phyloP scores from a whole-genome alignment of 345 rosid species.

The Carallia pectinifolia region DNA sequence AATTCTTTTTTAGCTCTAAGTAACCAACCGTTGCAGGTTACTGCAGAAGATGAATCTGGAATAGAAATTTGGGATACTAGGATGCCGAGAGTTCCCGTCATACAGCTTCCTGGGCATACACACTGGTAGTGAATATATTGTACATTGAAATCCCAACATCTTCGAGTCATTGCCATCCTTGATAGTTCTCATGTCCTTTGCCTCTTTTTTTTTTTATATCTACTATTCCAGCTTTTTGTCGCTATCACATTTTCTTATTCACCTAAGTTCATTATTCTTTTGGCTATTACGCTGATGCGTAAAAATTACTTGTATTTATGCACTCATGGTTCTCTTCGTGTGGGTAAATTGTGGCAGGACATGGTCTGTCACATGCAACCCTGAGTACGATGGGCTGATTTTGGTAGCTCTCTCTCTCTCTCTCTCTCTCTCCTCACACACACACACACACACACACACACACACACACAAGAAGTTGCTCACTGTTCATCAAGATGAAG shows the following conservation, averaged over 20 bases:
- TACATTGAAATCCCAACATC: background rate
- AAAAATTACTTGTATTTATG: background rate
- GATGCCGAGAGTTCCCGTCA: conserved; percentile 49
- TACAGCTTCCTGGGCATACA: conserved; percentile 3
- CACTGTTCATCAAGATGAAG: background rate
- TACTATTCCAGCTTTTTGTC: too few species aligned
- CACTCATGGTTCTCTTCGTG: conserved; percentile 14
- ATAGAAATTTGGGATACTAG: conserved; percentile 78
- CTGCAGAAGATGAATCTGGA: conserved; percentile 69
- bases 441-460: background rate
- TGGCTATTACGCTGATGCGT: background rate
- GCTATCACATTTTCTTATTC: background rate
- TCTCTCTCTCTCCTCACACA: conserved; percentile 7
- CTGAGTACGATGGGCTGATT: conserved; percentile 74
- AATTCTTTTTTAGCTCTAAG: background rate
- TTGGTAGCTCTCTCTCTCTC: conserved; percentile 53
- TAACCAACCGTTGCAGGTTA: background rate
- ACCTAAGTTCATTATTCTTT: conserved; percentile 7
- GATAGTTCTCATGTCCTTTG: too few species aligned
- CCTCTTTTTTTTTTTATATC: too few species aligned
- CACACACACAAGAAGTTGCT: background rate
- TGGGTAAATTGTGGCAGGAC: conserved; percentile 58
- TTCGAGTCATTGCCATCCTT: too few species aligned
- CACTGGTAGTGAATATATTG: background rate
- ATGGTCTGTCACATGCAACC: conserved; percentile 83